phyloP scores from a whole-genome alignment of 306 rosid species.

The Inga oerstediana region DNA sequence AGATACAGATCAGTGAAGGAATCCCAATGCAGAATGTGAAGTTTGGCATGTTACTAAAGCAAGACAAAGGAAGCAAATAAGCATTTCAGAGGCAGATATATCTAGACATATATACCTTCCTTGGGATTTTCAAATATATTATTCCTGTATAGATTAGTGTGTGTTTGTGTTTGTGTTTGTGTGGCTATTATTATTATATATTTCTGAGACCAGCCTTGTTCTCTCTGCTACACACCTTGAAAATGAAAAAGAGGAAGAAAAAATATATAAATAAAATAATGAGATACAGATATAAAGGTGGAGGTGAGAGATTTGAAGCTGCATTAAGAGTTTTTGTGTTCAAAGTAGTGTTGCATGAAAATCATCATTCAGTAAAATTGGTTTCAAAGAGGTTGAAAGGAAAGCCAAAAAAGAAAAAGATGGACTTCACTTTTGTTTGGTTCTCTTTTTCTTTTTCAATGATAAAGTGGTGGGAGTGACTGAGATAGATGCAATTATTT shows the following conservation, averaged over 20 bases:
- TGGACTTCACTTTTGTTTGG: conserved; percentile 56
- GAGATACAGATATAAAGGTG: conserved; percentile 25
- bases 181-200: not conserved
- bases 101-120: conserved; percentile 57
- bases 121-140: conserved; percentile 78
- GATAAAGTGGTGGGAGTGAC: conserved; percentile 53
- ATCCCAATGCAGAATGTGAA: conserved; percentile 82
- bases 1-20: conserved; percentile 53
- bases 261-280: not conserved
- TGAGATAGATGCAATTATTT: conserved; percentile 34
- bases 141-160: conserved; percentile 35
- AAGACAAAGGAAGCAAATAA: conserved; percentile 53
- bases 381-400: conserved; percentile 61
- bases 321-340: conserved; percentile 41
- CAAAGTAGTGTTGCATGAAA: conserved; percentile 57
- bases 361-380: conserved; percentile 56
- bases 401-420: conserved; percentile 57
- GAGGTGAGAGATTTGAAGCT: conserved; percentile 19
- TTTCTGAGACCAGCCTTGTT: conserved; percentile 43
- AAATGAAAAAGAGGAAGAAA: conserved; percentile 38
- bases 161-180: not conserved
- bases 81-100: conserved; percentile 49
- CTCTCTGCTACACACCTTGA: conserved; percentile 61
- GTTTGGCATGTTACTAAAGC: conserved; percentile 87
- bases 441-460: conserved; percentile 49